phyloP scores from a whole-genome alignment of 805 yeast species.

The Teunomyces tritomae region DNA sequence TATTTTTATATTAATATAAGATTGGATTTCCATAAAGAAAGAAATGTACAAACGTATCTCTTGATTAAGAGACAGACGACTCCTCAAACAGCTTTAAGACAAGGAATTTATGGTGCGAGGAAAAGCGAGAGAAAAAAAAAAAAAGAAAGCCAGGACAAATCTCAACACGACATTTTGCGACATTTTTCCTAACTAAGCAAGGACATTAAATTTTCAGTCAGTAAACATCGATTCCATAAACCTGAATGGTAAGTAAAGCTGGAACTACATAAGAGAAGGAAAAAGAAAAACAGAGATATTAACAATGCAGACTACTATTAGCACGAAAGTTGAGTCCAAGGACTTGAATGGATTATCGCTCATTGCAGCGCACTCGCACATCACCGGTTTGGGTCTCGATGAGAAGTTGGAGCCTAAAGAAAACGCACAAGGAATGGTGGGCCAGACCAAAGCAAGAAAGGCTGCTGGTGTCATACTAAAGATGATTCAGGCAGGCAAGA shows the following conservation, averaged over 20 bases:
- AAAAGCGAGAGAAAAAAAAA: too few relatives aligned
- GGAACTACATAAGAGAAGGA: not conserved
- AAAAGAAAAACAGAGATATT: constrained; percentile 1
- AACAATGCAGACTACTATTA: constrained; percentile 20
- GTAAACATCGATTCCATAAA: not conserved
- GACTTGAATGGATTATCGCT: constrained; percentile 55
- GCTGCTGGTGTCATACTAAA: constrained; percentile 94
- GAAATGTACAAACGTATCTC: not conserved
- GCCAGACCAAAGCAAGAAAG: constrained; percentile 89
- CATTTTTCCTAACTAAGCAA: not conserved
- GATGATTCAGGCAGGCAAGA: constrained; percentile 90
- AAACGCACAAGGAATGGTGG: constrained; percentile 91
- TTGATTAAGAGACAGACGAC: not conserved
- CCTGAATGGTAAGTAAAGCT: constrained; percentile 8
- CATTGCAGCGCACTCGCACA: constrained; percentile 97
- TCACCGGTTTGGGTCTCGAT: constrained; percentile 94
- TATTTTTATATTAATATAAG: not conserved
- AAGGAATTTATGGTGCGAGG: too few relatives aligned
- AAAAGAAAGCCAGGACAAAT: too few relatives aligned
- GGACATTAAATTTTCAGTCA: not conserved
- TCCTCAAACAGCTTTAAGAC: too few relatives aligned
- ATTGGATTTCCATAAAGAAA: not conserved
- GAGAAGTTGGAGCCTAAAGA: constrained; percentile 82
- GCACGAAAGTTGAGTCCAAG: constrained; percentile 31
- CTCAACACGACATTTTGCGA: not conserved